These are phyloP conservation scores for Suhomyces guaymorum DNA, from an alignment of 1,139 yeast species.

Conservation along the genomic window DNA sequence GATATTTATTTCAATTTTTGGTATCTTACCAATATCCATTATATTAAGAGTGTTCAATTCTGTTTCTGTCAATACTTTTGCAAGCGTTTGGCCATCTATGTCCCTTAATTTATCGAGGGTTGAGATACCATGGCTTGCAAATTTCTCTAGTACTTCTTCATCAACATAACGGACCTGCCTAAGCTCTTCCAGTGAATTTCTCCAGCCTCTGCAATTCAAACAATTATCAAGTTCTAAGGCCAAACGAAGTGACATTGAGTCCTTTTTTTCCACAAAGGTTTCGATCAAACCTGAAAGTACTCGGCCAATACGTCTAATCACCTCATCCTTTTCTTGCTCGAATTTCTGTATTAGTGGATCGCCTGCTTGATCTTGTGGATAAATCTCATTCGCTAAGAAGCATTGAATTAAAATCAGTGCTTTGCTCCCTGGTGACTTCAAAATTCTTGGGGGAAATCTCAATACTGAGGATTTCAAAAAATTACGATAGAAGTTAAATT, in stretches of 20 bases:
- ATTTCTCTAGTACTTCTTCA: too few relatives aligned
- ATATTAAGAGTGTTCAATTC: too few relatives aligned
- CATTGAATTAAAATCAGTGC: neutral
- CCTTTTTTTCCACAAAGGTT: neutral
- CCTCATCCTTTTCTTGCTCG: neutral
- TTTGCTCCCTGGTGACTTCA: neutral
- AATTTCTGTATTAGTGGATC: neutral
- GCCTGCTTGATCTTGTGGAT: neutral
- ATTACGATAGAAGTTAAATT: neutral
- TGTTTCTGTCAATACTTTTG: too few relatives aligned
- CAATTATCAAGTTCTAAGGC: neutral
- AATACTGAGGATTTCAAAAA: neutral
- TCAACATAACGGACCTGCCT: too few relatives aligned
- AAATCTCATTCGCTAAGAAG: neutral
- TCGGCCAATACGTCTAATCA: neutral
- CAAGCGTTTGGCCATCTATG: too few relatives aligned
- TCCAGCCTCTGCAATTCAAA: neutral
- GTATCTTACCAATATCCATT: too few relatives aligned
- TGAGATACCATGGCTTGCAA: too few relatives aligned
- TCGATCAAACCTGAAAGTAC: conserved; percentile 30
- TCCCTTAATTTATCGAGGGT: too few relatives aligned
- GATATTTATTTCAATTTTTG: too few relatives aligned
- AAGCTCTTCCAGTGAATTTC: neutral
- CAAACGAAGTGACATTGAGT: neutral
- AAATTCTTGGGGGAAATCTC: neutral